A percentile compares a stretch with the other conserved stretches of the same genome.
These are phyloP conservation scores for Ophiostoma angusticollis DNA, from an alignment of 2,329 filamentous ascomycete genomes.

Conservation along the genomic window DNA sequence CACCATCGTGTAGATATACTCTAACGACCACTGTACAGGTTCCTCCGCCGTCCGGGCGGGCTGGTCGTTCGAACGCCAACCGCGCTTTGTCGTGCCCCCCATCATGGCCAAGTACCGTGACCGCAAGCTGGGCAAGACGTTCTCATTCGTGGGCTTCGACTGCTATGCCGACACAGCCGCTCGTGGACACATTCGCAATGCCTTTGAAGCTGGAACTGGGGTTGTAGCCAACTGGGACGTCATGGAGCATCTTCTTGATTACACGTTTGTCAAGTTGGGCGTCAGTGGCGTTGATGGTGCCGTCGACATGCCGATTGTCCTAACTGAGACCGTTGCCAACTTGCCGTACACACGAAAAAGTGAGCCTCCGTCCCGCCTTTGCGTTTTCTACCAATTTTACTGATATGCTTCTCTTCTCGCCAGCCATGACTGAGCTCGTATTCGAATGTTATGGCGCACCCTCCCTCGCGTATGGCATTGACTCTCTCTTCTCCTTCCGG, in stretches of 20 bases:
- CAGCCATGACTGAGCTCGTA: slow-evolving; percentile 92
- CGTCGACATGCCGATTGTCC: slow-evolving; percentile 77
- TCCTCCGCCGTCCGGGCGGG: slow-evolving; percentile 82
- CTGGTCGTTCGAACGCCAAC: slow-evolving; percentile 85
- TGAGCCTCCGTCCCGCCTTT: slow-evolving; percentile 29
- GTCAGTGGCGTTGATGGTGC: slow-evolving; percentile 62
- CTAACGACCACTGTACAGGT: slow-evolving; percentile 36
- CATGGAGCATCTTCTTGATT: slow-evolving; percentile 89
- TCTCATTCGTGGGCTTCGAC: slow-evolving; percentile 83
- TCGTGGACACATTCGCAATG: slow-evolving; percentile 75
- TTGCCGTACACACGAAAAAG: slow-evolving; percentile 78
- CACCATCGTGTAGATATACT: neutral
- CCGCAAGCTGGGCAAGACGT: slow-evolving; percentile 81
- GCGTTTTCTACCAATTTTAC: neutral
- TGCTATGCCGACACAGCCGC: slow-evolving; percentile 92
- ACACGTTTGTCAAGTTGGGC: slow-evolving; percentile 86
- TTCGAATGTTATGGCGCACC: slow-evolving; percentile 93
- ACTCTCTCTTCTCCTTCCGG: slow-evolving; percentile 89
- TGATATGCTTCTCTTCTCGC: neutral
- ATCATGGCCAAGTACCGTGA: slow-evolving; percentile 94
- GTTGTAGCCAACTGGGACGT: slow-evolving; percentile 97
- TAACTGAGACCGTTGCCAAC: slow-evolving; percentile 93
- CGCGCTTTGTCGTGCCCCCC: slow-evolving; percentile 68
- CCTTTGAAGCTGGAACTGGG: slow-evolving; percentile 82
- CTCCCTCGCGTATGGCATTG: slow-evolving; percentile 84